Base-by-base conservation (phyloP, 257 asterid genomes). In the Agastache rugosa region DNA sequence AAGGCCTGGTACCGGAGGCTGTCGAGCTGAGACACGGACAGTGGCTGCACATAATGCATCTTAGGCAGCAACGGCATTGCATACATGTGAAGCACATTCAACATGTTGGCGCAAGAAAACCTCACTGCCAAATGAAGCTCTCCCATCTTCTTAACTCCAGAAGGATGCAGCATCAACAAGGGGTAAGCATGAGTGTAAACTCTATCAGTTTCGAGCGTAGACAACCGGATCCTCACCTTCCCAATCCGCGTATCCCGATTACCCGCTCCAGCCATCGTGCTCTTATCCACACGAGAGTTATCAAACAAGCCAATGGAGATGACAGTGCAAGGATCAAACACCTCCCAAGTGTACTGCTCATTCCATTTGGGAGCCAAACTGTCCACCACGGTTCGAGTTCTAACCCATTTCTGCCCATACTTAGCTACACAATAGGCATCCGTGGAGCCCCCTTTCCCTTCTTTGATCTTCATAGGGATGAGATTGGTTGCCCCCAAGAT, bases 311-410 rank as follows among this genome's bases (percentile, higher is more conserved):
- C 98, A 0, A 92, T 78, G 35, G 97, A 86, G 82, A 92, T 85
- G 7, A 92, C 98, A 0, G 97, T 92, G 91, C 97, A 90, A 22
- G 96, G 98, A 77, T 92, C 98, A 44, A 85, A 89, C 4, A 92
- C 97, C 76, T 92, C 98, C 98, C 98, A 92, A 10, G 97, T 90
- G 83, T 92, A 89, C 61, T 92, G 98, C 84, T 92, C 98, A 17
- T 92, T 92, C 97, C 98, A 92, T 27, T 80, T 87, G 4, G 98
- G 98, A 1, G 93, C 73, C 75, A 90, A 75, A 73, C 88, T 90
- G 72, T 92, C 98, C 27, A 92, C 96, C 54, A 87, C 96, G 0
- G 98, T 92, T 27, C 94, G 65, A 23, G 97, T 92, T 2, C 96
- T 85, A 19, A 92, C 88, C 97, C 97, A 92, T 54, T 92, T 92